Evolutionary conservation across 768 basidiomycete species (phyloP).

Genomic region (Kwoniella dendrophila): DNA sequence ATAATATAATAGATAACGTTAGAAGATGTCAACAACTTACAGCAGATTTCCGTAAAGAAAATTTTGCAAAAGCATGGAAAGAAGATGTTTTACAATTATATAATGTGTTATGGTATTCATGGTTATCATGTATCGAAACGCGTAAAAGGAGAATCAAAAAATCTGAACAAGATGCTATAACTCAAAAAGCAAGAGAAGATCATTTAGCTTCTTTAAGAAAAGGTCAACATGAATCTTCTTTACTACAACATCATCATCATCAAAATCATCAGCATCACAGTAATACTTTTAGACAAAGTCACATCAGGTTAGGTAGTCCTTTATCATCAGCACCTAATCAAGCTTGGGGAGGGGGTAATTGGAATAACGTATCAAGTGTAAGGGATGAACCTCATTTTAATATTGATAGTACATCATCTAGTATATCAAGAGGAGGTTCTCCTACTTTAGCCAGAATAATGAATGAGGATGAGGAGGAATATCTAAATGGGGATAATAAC

Average conservation of each 20-base stretch:
- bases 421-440: constrained; percentile 16
- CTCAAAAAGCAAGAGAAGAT: constrained; percentile 18
- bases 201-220: constrained; percentile 21
- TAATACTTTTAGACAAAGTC: not conserved
- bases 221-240: constrained; percentile 15
- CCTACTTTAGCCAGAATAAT: constrained; percentile 6
- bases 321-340: not conserved
- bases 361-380: constrained; percentile 20
- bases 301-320: constrained; percentile 3
- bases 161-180: constrained; percentile 2
- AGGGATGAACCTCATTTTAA: constrained; percentile 22
- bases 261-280: too few relatives aligned
- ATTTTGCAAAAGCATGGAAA: constrained; percentile 85
- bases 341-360: constrained; percentile 6
- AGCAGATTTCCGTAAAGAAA: constrained; percentile 85
- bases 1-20: constrained; percentile 70
- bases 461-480: not conserved
- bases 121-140: constrained; percentile 25
- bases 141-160: constrained; percentile 15
- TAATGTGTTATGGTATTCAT: constrained; percentile 72
- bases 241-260: not conserved
- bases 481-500: not conserved
- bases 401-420: constrained; percentile 16
- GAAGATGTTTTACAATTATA: constrained; percentile 88
- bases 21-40: constrained; percentile 80